Conservation (phyloP, 2,329 filamentous ascomycete species). For the Pochonia chlamydosporia region DNA sequence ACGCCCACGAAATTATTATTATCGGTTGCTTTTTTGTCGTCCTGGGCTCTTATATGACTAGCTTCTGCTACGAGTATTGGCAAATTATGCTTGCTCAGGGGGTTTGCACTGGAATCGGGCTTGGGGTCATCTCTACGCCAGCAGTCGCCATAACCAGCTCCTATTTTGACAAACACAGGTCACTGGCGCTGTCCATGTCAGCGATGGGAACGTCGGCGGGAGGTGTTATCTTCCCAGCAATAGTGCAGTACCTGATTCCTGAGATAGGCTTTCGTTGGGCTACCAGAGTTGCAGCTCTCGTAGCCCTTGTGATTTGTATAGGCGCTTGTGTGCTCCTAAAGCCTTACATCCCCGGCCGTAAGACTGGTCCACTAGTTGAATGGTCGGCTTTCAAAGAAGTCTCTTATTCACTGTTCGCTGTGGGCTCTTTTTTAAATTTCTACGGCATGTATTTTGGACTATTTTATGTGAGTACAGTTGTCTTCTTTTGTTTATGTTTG, state of each 20-base stretch:
- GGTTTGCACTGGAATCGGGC: constrained; percentile 43
- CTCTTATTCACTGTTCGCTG: constrained; percentile 47
- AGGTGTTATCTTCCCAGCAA: constrained; percentile 49
- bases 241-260: constrained; percentile 51
- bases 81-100: constrained; percentile 51
- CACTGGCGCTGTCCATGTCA: constrained; percentile 54
- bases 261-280: constrained; percentile 58
- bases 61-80: constrained; percentile 40
- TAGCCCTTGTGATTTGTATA: constrained; percentile 43
- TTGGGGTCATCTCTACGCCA: constrained; percentile 53
- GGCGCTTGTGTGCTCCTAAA: constrained; percentile 33
- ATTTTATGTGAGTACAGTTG: constrained; percentile 32
- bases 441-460: constrained; percentile 33
- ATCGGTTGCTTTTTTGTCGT: constrained; percentile 36
- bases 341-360: constrained; percentile 42
- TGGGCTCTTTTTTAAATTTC: constrained; percentile 40
- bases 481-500: neutral
- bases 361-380: constrained; percentile 47
- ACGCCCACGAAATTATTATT: constrained; percentile 34
- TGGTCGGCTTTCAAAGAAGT: constrained; percentile 50
- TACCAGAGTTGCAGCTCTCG: constrained; percentile 58
- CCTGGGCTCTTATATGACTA: constrained; percentile 43
- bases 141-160: constrained; percentile 55
- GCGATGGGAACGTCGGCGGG: constrained; percentile 54
- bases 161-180: constrained; percentile 52